Evolutionary conservation across 2,329 filamentous ascomycete genomes (phyloP).

Genomic region (Aspergillus tanneri): DNA sequence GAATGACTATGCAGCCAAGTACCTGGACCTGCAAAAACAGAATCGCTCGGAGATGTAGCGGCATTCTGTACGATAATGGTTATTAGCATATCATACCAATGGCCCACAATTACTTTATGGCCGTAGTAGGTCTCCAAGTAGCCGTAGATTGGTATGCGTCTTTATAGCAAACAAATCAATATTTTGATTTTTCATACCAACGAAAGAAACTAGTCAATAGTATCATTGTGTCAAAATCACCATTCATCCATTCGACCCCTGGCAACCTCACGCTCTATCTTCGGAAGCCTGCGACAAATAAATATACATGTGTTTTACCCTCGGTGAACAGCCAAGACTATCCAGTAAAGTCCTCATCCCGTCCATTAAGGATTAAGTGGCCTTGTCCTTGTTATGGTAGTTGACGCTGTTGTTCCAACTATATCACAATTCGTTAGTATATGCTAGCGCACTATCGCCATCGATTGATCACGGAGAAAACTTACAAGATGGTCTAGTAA

Average conservation of each 20-base stretch:
- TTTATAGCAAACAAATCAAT: neutral
- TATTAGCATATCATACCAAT: no score
- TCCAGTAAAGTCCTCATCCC: constrained; percentile 5
- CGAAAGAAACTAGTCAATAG: constrained; percentile 18
- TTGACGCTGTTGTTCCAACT: constrained; percentile 96
- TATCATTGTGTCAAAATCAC: constrained; percentile 18
- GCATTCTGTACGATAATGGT: neutral
- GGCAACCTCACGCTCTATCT: constrained; percentile 9
- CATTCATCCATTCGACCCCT: constrained; percentile 21
- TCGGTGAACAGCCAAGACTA: constrained; percentile 4
- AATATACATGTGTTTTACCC: constrained; percentile 32
- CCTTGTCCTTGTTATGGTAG: constrained; percentile 93
- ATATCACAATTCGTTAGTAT: constrained; percentile 20
- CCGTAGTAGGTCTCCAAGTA: no score
- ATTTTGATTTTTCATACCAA: constrained; percentile 3
- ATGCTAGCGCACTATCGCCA: neutral
- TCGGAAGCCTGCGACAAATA: constrained; percentile 21
- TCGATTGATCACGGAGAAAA: constrained; percentile 19
- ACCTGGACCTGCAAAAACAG: constrained; percentile 57
- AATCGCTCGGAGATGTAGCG: constrained; percentile 8
- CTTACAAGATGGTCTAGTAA: constrained; percentile 67
- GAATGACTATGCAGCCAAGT: constrained; percentile 66
- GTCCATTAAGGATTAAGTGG: constrained; percentile 31
- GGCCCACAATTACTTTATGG: no score
- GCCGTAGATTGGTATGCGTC: neutral